Conservation (phyloP, 2,329 filamentous ascomycete genomes). For the Venturia asperata region DNA sequence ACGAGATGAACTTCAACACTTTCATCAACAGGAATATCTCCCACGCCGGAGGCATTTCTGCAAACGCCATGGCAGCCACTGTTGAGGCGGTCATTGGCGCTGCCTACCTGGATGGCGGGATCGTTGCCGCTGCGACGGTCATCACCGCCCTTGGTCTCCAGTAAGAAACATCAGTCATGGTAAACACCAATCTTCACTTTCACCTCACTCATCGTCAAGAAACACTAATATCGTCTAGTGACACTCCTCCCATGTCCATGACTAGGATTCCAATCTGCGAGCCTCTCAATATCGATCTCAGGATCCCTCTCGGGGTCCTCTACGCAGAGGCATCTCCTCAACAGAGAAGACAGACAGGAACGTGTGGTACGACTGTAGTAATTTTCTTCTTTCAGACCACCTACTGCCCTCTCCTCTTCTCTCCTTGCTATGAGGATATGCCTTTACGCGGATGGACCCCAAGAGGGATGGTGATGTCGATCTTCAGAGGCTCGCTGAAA, state of each 20-base stretch:
- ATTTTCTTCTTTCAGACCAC: background rate
- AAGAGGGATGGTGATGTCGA: background rate
- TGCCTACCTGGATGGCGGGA: background rate
- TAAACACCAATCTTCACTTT: background rate
- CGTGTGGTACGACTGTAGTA: background rate
- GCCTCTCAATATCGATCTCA: too few species aligned
- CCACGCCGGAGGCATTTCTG: background rate
- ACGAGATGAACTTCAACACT: background rate
- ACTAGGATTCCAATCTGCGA: too few species aligned
- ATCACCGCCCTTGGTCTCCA: background rate
- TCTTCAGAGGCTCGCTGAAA: background rate
- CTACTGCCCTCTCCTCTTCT: background rate
- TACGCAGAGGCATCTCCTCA: too few species aligned
- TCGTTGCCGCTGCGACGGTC: background rate
- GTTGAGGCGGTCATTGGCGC: background rate
- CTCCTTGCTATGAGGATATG: background rate
- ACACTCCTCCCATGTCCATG: too few species aligned
- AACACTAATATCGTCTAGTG: too few species aligned
- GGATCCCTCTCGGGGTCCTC: too few species aligned
- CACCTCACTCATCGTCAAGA: too few species aligned
- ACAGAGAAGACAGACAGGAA: too few species aligned
- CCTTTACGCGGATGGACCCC: background rate
- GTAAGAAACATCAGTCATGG: background rate
- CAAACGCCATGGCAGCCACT: background rate
- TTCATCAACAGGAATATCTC: background rate